Conservation (phyloP, 371 early-diverging fungal genomes). For the Apophysomyces trapeziformis region DNA sequence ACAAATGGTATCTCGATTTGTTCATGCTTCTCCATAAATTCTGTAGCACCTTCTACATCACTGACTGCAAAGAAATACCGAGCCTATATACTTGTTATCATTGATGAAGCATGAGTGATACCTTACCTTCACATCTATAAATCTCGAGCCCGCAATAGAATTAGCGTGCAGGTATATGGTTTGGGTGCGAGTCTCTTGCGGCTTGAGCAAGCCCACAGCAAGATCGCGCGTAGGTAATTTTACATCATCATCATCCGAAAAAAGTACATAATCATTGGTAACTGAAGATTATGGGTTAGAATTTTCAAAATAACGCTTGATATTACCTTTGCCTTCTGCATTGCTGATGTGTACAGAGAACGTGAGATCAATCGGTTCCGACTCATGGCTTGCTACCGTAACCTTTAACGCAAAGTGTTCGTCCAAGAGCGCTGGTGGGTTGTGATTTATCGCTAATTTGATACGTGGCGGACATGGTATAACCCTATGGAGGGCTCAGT, state of each 20-base stretch:
- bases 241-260: constrained; percentile 21
- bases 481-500: constrained; percentile 40
- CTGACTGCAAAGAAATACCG: constrained; percentile 14
- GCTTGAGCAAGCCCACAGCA: constrained; percentile 30
- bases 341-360: constrained; percentile 56
- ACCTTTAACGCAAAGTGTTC: constrained; percentile 69
- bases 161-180: constrained; percentile 35
- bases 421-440: constrained; percentile 70
- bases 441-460: constrained; percentile 53
- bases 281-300: constrained; percentile 13
- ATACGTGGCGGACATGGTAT: constrained; percentile 71
- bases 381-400: constrained; percentile 65
- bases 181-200: constrained; percentile 25
- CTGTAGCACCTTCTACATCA: constrained; percentile 15
- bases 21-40: constrained; percentile 52
- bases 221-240: constrained; percentile 8
- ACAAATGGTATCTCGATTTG: constrained; percentile 51
- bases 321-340: constrained; percentile 42
- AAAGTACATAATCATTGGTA: constrained; percentile 28
- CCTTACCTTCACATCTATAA: constrained; percentile 41
- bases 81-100: constrained; percentile 9
- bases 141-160: constrained; percentile 31
- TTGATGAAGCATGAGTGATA: background rate
- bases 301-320: background rate
- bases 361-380: constrained; percentile 49